These are phyloP conservation scores for Lipomyces starkeyi DNA, from an alignment of 805 yeast genomes.

Conservation along the genomic window DNA sequence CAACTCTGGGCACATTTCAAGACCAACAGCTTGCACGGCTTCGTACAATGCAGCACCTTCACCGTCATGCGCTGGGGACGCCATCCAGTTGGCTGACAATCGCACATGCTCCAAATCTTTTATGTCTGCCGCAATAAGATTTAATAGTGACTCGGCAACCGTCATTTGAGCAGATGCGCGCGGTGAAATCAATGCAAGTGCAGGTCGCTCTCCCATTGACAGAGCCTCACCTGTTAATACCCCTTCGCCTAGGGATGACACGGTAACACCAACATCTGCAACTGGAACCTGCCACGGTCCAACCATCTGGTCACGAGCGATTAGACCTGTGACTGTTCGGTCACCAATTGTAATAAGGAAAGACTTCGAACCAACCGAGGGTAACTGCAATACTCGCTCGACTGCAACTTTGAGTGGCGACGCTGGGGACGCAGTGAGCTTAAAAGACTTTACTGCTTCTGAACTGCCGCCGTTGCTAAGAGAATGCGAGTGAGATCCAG, in stretches of 20 bases:
- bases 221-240: slow-evolving; percentile 93
- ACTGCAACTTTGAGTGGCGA: slow-evolving; percentile 57
- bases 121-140: slow-evolving; percentile 88
- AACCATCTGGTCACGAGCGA: slow-evolving; percentile 97
- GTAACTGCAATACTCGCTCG: slow-evolving; percentile 81
- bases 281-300: slow-evolving; percentile 99
- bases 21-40: slow-evolving; percentile 95
- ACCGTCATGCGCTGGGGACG: slow-evolving; percentile 92
- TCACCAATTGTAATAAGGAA: slow-evolving; percentile 98
- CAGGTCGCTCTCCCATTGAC: slow-evolving; percentile 97
- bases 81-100: slow-evolving; percentile 98
- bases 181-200: slow-evolving; percentile 84
- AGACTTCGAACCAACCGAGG: slow-evolving; percentile 93
- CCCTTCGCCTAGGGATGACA: slow-evolving; percentile 81
- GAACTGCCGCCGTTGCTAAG: slow-evolving; percentile 17
- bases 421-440: slow-evolving; percentile 19
- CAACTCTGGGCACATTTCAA: slow-evolving; percentile 91
- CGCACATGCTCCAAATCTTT: slow-evolving; percentile 75
- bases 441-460: slow-evolving; percentile 13
- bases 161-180: slow-evolving; percentile 93
- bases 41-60: slow-evolving; percentile 95
- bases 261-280: slow-evolving; percentile 96
- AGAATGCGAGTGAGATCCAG: background rate
- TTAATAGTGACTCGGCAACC: slow-evolving; percentile 92
- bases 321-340: slow-evolving; percentile 94